Conservation (phyloP, 306 rosid genomes). For the Fagus crenata region DNA sequence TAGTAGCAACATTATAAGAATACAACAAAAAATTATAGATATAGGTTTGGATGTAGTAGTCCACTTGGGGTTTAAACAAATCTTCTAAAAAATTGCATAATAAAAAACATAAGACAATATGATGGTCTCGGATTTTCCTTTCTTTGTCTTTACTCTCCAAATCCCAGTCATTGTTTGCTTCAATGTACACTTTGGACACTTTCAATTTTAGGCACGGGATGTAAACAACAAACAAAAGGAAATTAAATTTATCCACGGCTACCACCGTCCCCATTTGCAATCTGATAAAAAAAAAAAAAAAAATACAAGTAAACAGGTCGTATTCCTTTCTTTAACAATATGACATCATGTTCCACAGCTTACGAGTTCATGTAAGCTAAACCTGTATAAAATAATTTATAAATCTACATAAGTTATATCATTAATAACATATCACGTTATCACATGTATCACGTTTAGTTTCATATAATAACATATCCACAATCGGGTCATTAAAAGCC, state of each 20-base stretch:
- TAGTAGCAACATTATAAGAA: too few species aligned
- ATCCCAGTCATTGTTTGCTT: neutral
- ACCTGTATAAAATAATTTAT: conserved; percentile 9
- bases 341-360: conserved; percentile 33
- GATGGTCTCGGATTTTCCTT: neutral
- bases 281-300: neutral
- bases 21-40: too few species aligned
- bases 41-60: too few species aligned
- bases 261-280: conserved; percentile 38
- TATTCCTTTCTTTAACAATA: conserved; percentile 14
- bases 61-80: neutral
- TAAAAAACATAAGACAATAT: neutral
- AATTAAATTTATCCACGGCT: neutral
- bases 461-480: conserved; percentile 1
- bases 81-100: neutral
- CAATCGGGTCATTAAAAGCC: neutral
- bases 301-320: neutral
- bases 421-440: too few species aligned
- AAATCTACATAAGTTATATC: neutral
- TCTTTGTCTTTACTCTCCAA: neutral
- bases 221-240: neutral
- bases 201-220: too few species aligned
- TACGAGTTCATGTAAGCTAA: conserved; percentile 16
- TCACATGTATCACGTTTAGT: neutral
- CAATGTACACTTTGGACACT: neutral